A percentile compares a stretch with the other conserved stretches of the same genome.
phyloP scores from a whole-genome alignment of 192 early-diverging fungal species.

The Coemansia sp. region DNA sequence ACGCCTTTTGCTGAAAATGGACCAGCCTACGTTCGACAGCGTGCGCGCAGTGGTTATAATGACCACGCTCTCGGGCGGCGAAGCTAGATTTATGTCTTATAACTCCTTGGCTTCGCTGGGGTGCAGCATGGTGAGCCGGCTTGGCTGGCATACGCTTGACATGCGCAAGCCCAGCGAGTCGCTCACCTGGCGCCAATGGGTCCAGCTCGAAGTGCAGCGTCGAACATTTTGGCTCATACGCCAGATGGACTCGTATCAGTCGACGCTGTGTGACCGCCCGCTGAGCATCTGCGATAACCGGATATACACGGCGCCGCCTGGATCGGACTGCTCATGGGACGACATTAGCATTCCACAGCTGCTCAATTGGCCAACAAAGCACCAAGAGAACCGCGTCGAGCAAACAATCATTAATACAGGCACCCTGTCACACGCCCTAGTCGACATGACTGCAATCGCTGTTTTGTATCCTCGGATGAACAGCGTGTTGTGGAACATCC shows the following conservation, averaged over 20 bases:
- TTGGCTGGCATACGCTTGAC: constrained; percentile 39
- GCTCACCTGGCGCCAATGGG: constrained; percentile 28
- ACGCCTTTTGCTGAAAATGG: constrained; percentile 18
- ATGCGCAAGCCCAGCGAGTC: background rate
- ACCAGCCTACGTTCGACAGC: constrained; percentile 20
- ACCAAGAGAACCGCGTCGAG: background rate
- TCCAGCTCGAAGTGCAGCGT: constrained; percentile 18
- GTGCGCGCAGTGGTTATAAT: constrained; percentile 28
- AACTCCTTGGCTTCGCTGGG: constrained; percentile 31
- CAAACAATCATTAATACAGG: background rate
- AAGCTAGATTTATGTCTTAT: constrained; percentile 33
- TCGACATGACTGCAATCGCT: constrained; percentile 6
- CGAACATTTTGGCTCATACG: constrained; percentile 24
- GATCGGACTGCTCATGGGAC: constrained; percentile 5
- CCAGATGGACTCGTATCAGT: constrained; percentile 28
- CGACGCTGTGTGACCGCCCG: constrained; percentile 19
- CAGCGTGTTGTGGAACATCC: constrained; percentile 1
- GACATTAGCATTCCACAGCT: background rate
- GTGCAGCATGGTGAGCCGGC: constrained; percentile 20
- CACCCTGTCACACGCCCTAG: constrained; percentile 3
- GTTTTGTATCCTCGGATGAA: background rate
- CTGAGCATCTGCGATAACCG: constrained; percentile 12
- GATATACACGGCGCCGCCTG: constrained; percentile 1
- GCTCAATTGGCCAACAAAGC: background rate
- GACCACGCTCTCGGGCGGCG: constrained; percentile 33